phyloP scores from a whole-genome alignment of 345 rosid genomes.

The Firmiana major region DNA sequence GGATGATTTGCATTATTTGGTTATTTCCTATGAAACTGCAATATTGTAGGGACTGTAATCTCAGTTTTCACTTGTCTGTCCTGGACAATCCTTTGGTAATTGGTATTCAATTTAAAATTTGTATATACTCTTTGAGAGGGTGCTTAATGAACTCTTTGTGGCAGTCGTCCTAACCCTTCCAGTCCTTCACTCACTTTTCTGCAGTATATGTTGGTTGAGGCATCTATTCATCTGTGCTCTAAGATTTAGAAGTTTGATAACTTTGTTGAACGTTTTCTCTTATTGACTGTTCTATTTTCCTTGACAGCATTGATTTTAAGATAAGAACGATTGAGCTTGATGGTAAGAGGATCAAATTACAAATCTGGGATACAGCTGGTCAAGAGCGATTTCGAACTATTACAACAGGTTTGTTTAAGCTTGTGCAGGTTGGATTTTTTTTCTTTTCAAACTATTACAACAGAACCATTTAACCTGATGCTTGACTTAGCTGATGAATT shows the following conservation, averaged over 20 bases:
- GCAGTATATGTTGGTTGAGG: neutral
- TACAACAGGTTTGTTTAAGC: constrained; percentile 55
- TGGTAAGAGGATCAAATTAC: constrained; percentile 86
- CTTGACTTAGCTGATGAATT: neutral
- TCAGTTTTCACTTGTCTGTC: neutral
- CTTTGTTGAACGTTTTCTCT: neutral
- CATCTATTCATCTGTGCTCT: neutral
- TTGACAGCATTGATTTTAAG: constrained; percentile 88
- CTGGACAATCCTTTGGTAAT: neutral
- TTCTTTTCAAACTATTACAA: neutral
- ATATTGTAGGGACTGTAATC: neutral
- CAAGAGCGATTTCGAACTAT: constrained; percentile 92
- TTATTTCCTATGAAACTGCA: neutral
- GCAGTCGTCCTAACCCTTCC: neutral
- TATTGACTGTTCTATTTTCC: neutral
- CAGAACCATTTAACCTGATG: neutral
- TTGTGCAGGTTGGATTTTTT: neutral
- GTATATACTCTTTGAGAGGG: neutral
- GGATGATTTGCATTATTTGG: neutral
- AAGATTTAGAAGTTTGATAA: neutral
- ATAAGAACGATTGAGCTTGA: constrained; percentile 94
- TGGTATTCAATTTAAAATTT: neutral
- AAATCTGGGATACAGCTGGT: constrained; percentile 98
- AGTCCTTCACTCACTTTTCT: neutral
- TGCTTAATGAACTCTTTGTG: neutral